Conservation (phyloP, 495 filamentous ascomycete species). For the Staphylotrichum tortipilum region DNA sequence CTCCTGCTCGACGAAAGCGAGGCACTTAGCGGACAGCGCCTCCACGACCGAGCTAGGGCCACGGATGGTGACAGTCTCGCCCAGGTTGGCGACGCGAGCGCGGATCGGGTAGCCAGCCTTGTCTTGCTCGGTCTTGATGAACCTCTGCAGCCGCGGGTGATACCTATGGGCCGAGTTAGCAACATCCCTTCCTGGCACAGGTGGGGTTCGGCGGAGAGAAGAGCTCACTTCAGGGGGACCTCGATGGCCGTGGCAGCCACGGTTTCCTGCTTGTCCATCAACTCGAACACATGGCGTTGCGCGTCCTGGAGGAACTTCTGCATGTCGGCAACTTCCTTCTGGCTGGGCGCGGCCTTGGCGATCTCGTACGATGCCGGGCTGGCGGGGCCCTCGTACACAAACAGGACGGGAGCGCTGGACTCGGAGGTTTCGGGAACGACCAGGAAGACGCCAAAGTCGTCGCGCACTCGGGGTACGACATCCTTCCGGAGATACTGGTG, state of each 20-base stretch:
- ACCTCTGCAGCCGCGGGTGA: slow-evolving; percentile 70
- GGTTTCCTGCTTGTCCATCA: slow-evolving; percentile 64
- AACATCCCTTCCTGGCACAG: no score
- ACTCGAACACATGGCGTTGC: slow-evolving; percentile 55
- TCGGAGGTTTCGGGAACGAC: slow-evolving; percentile 59
- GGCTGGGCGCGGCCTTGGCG: slow-evolving; percentile 46
- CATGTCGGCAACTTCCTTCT: slow-evolving; percentile 22
- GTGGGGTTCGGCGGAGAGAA: background rate
- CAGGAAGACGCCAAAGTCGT: slow-evolving; percentile 70
- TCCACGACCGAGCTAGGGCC: slow-evolving; percentile 67
- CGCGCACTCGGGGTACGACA: slow-evolving; percentile 51
- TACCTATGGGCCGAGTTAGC: slow-evolving; percentile 21
- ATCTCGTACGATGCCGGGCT: slow-evolving; percentile 54
- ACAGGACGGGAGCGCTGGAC: slow-evolving; percentile 55
- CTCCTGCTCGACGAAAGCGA: slow-evolving; percentile 71
- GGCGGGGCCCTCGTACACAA: slow-evolving; percentile 72
- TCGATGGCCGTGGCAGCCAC: slow-evolving; percentile 57
- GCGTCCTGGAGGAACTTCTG: slow-evolving; percentile 63
- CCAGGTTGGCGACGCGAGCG: slow-evolving; percentile 53
- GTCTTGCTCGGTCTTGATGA: slow-evolving; percentile 67
- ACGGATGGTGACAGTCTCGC: slow-evolving; percentile 57
- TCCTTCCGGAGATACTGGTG: slow-evolving; percentile 65
- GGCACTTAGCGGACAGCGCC: slow-evolving; percentile 57
- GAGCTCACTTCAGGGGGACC: slow-evolving; percentile 61
- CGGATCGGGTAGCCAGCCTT: slow-evolving; percentile 57